These are phyloP conservation scores for Dictyostelium firmibasis DNA, from an alignment of 78 protist species.

Conservation along the genomic window DNA sequence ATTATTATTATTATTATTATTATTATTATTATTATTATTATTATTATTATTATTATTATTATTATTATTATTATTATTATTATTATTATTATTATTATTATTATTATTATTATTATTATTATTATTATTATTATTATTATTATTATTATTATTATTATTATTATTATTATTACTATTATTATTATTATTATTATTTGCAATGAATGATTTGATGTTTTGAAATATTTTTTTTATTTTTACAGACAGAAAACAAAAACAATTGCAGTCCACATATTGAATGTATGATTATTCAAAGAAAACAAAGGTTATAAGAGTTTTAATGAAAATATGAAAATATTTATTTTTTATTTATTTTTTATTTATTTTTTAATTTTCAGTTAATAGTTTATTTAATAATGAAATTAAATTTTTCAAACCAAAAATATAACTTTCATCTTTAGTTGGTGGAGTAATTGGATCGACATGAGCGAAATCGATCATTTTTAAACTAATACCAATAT, in stretches of 20 bases:
- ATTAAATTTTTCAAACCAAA: constrained; percentile 6
- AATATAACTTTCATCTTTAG: background rate
- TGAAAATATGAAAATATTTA: too few species aligned
- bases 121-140: background rate
- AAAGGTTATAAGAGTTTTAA: too few species aligned
- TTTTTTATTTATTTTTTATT: background rate
- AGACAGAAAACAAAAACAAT: too few species aligned
- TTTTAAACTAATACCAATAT: constrained; percentile 7
- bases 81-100: constrained; percentile 17
- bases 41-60: background rate
- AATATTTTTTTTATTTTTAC: too few species aligned
- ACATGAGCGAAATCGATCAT: constrained; percentile 84
- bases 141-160: background rate
- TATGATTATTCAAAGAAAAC: too few species aligned
- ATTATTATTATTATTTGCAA: too few species aligned
- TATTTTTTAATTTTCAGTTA: background rate
- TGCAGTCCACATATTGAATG: too few species aligned
- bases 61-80: constrained; percentile 17
- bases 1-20: too few species aligned
- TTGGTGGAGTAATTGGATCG: background rate
- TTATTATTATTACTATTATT: too few species aligned
- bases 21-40: too few species aligned
- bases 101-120: constrained; percentile 3
- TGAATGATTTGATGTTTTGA: too few species aligned
- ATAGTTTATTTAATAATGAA: background rate